phyloP scores from a whole-genome alignment of 805 yeast genomes.

The Sugiyamaella marilandica region DNA sequence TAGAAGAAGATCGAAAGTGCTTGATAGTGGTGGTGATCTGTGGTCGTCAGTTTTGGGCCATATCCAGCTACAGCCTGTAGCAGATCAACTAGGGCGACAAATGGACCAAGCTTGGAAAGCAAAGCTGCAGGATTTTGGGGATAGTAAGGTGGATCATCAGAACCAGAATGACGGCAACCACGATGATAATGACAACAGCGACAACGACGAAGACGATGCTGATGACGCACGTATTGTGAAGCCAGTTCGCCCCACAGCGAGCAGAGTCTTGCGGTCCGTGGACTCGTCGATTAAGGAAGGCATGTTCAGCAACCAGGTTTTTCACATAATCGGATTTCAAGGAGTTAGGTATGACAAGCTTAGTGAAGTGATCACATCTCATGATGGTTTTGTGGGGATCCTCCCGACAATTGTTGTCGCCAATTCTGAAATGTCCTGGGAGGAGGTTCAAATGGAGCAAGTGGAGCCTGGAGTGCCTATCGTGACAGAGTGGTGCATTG shows the following conservation, averaged over 20 bases:
- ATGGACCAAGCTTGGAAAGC: neutral
- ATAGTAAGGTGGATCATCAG: neutral
- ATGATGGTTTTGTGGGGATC: neutral
- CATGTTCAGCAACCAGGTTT: slow-evolving; percentile 41
- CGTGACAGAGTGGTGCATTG: slow-evolving; percentile 78
- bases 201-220: neutral
- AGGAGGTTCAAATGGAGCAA: slow-evolving; percentile 13
- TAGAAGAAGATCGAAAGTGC: neutral
- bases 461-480: slow-evolving; percentile 28
- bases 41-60: neutral
- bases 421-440: slow-evolving; percentile 27
- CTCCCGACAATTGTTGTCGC: slow-evolving; percentile 20
- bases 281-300: slow-evolving; percentile 6
- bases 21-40: neutral
- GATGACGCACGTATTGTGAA: neutral
- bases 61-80: neutral
- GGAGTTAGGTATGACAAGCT: slow-evolving; percentile 14
- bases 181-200: neutral
- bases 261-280: neutral
- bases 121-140: neutral
- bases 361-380: neutral
- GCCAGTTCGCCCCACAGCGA: neutral
- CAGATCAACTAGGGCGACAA: neutral
- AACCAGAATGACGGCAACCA: neutral
- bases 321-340: slow-evolving; percentile 42